Percentiles rank a stretch among this genome's conserved stretches.
Conservation (phyloP, 805 yeast species). For the Pichia manshurica region DNA sequence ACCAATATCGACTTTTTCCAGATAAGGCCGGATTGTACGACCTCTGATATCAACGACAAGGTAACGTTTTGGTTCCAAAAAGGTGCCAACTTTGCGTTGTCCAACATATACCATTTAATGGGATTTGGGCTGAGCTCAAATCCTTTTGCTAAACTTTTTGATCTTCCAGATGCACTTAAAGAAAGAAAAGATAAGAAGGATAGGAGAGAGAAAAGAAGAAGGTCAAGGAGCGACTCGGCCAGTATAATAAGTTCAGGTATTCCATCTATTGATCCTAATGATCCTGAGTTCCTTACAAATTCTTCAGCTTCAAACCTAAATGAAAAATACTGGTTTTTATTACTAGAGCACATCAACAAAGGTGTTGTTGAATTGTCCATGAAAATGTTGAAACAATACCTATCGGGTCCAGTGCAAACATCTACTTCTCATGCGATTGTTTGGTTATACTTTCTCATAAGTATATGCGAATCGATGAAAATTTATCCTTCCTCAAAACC, state of each 20-base stretch:
- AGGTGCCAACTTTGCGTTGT: conserved; percentile 68
- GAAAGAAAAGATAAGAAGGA: conserved; percentile 71
- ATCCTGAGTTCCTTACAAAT: conserved; percentile 21
- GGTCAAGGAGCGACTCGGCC: conserved; percentile 22
- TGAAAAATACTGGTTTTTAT: conserved; percentile 48
- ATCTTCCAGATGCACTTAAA: conserved; percentile 62
- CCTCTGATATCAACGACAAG: conserved; percentile 34
- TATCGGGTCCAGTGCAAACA: conserved; percentile 64
- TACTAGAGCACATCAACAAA: conserved; percentile 50
- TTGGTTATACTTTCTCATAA: conserved; percentile 67
- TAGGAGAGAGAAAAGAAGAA: conserved; percentile 52
- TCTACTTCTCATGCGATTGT: conserved; percentile 70
- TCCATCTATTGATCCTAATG: conserved; percentile 12
- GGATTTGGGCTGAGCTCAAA: conserved; percentile 74
- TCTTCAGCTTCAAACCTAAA: conserved; percentile 28
- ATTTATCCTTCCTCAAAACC: conserved; percentile 40
- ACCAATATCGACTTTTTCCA: conserved; percentile 60
- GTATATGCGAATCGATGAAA: conserved; percentile 53
- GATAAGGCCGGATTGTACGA: conserved; percentile 35
- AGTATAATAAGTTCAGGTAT: not conserved
- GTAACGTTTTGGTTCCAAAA: conserved; percentile 71
- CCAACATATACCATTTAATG: conserved; percentile 66
- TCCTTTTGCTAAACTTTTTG: conserved; percentile 72
- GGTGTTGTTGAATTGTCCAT: conserved; percentile 65
- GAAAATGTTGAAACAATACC: conserved; percentile 58